phyloP scores from a whole-genome alignment of 345 rosid genomes.

The Populus pruinosa region DNA sequence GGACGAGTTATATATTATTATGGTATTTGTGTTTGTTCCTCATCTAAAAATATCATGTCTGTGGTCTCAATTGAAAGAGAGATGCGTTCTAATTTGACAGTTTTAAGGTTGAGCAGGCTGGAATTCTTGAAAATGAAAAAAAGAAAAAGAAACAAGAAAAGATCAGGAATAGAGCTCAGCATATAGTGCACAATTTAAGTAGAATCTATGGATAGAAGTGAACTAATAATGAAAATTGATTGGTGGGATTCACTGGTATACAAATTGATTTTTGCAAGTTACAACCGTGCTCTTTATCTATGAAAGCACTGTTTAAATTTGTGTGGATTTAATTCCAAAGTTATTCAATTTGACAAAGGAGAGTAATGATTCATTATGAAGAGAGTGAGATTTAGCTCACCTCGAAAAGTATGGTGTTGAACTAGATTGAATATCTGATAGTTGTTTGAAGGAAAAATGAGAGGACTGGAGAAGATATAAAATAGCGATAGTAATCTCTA shows the following conservation, averaged over 20 bases:
- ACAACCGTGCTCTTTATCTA: background rate
- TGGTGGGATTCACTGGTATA: background rate
- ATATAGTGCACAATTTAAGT: background rate
- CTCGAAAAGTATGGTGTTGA: background rate
- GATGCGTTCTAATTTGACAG: background rate
- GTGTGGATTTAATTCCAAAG: background rate
- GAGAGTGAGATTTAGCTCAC: background rate
- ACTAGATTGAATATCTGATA: background rate
- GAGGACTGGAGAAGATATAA: background rate
- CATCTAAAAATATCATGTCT: background rate
- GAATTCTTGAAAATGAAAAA: background rate
- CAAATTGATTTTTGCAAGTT: background rate
- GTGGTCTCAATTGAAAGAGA: background rate
- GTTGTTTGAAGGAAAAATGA: background rate
- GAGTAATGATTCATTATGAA: background rate
- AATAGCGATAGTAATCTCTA: background rate
- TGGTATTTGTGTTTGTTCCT: background rate
- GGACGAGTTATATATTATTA: background rate
- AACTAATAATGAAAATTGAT: background rate
- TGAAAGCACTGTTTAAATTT: background rate
- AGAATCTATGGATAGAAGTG: background rate
- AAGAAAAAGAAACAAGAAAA: background rate
- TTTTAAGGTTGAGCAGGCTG: background rate
- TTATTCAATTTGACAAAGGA: background rate
- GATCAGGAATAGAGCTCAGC: background rate